Conservation (phyloP, 73 alveolate genomes). For the Stentor roeselii region DNA sequence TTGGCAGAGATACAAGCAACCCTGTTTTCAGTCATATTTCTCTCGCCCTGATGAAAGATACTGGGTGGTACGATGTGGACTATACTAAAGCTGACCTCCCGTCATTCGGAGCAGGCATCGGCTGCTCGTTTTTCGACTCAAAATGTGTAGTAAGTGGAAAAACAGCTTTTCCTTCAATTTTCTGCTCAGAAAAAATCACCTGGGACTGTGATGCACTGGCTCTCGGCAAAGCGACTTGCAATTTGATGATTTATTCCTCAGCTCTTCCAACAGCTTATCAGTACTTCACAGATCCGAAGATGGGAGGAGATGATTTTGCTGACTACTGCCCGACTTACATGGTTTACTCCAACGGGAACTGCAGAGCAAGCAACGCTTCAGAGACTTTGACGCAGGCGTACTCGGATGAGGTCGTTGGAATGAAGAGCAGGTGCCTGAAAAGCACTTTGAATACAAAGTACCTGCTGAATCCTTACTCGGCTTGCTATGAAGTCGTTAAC, state of each 20-base stretch:
- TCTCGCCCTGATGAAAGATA: background rate
- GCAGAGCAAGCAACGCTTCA: no score
- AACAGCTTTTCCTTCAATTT: background rate
- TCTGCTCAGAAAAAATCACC: background rate
- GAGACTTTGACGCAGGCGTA: conserved; percentile 27
- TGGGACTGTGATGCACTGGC: background rate
- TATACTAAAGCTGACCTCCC: background rate
- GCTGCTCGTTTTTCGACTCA: background rate
- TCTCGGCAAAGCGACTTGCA: background rate
- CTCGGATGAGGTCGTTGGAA: background rate
- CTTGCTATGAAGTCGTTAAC: background rate
- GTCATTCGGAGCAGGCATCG: background rate
- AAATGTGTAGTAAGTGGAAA: background rate
- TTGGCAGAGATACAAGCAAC: background rate
- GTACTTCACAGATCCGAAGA: background rate
- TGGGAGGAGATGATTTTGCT: background rate
- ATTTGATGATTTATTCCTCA: no score
- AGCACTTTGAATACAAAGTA: background rate
- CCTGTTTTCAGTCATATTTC: background rate
- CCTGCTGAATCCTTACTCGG: background rate
- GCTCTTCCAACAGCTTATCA: background rate
- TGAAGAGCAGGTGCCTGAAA: background rate
- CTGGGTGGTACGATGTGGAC: background rate
- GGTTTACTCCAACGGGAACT: conserved; percentile 39
- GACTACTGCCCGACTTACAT: conserved; percentile 25